Conservation (phyloP, 176 grass and related monocot genomes). For the Oryza punctata region DNA sequence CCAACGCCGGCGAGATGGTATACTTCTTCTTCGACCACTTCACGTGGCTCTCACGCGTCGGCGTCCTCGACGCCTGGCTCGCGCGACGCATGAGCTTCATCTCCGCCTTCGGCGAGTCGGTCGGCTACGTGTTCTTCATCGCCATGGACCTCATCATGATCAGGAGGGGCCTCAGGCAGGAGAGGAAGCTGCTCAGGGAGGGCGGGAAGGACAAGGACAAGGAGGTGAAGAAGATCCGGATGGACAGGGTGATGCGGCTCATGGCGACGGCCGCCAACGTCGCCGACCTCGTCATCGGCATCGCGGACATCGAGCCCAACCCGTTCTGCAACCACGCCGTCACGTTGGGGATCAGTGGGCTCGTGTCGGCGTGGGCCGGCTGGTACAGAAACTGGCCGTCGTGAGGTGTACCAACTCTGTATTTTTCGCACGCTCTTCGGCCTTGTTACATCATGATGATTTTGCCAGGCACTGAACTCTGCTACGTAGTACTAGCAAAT, state of each 20-base stretch:
- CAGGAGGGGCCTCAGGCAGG: conserved; percentile 57
- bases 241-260: conserved; percentile 91
- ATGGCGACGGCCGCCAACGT: conserved; percentile 83
- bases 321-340: conserved; percentile 87
- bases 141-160: conserved; percentile 81
- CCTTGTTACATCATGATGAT: neutral
- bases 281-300: conserved; percentile 68
- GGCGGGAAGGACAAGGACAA: neutral
- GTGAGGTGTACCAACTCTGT: neutral
- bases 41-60: conserved; percentile 75
- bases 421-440: neutral
- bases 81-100: conserved; percentile 62
- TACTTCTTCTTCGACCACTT: conserved; percentile 99
- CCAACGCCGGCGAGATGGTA: conserved; percentile 98
- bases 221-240: conserved; percentile 55
- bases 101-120: conserved; percentile 79
- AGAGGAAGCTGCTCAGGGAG: conserved; percentile 42
- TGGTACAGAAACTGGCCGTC: conserved; percentile 98
- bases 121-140: conserved; percentile 92
- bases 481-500: neutral
- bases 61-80: conserved; percentile 55
- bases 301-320: conserved; percentile 88
- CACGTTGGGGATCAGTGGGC: conserved; percentile 84
- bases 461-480: neutral
- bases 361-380: conserved; percentile 94